Evolutionary conservation across 192 early-diverging fungal species (phyloP).

Genomic region (Coemansia aciculifera): DNA sequence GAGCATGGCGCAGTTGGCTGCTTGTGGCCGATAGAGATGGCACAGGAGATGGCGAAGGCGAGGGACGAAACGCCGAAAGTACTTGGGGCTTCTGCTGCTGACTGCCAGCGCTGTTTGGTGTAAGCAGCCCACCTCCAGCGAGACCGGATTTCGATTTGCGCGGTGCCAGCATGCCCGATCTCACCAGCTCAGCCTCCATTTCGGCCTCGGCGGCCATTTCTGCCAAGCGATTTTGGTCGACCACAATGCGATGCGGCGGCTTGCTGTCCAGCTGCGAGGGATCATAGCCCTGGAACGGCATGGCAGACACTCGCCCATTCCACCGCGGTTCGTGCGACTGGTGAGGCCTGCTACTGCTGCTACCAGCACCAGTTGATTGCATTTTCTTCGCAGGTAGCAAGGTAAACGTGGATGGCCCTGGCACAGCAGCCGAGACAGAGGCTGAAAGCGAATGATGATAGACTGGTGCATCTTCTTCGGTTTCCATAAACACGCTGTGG

Average conservation of each 20-base stretch:
- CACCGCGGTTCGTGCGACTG: slow-evolving; percentile 33
- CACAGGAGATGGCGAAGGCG: neutral
- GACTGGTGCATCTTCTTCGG: slow-evolving; percentile 17
- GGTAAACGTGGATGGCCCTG: neutral
- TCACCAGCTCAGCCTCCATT: slow-evolving; percentile 46
- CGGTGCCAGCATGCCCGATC: slow-evolving; percentile 43
- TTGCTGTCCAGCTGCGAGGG: slow-evolving; percentile 19
- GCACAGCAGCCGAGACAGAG: neutral
- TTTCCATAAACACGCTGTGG: slow-evolving; percentile 36
- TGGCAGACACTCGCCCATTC: slow-evolving; percentile 46
- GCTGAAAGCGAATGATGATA: slow-evolving; percentile 7
- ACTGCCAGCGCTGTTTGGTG: neutral
- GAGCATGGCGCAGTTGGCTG: slow-evolving; percentile 31
- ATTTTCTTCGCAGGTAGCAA: neutral
- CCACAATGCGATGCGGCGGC: slow-evolving; percentile 12
- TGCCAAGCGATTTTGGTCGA: slow-evolving; percentile 28
- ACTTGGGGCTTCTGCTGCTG: slow-evolving; percentile 17
- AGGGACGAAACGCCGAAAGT: slow-evolving; percentile 35
- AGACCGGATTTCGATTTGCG: slow-evolving; percentile 12
- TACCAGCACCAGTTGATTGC: neutral
- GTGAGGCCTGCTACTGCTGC: slow-evolving; percentile 3
- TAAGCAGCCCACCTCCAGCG: neutral
- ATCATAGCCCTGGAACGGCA: slow-evolving; percentile 50
- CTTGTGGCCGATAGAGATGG: slow-evolving; percentile 2
- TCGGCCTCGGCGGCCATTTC: slow-evolving; percentile 50